A percentile compares a stretch with the other conserved stretches of the same genome.
phyloP scores from a whole-genome alignment of 2,329 filamentous ascomycete genomes.

The Neopestalotiopsis sp. region DNA sequence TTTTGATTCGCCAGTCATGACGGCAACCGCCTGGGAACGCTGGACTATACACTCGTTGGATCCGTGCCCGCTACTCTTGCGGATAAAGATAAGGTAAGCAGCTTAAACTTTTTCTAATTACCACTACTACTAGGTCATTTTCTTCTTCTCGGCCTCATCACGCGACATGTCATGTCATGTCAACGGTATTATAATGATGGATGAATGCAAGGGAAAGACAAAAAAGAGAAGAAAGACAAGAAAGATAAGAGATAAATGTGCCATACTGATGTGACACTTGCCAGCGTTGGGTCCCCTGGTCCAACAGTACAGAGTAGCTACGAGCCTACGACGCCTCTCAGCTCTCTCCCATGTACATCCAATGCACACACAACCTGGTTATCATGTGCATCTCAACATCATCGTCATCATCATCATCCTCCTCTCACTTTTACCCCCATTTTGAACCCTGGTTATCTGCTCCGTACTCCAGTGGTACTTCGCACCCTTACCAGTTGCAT shows the following conservation, averaged over 20 bases:
- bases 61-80: neutral
- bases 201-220: neutral
- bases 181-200: neutral
- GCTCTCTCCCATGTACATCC: too few species aligned
- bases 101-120: neutral
- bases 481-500: neutral
- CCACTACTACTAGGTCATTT: neutral
- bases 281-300: too few species aligned
- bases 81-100: slow-evolving; percentile 3
- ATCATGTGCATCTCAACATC: neutral
- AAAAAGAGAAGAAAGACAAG: neutral
- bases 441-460: neutral
- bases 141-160: neutral
- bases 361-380: too few species aligned
- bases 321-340: too few species aligned
- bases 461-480: neutral
- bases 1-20: slow-evolving; percentile 6
- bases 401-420: neutral
- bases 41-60: neutral
- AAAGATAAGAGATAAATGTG: too few species aligned
- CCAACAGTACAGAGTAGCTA: too few species aligned
- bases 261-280: too few species aligned
- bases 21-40: neutral
- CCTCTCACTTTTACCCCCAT: too few species aligned
- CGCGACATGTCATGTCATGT: neutral